A percentile compares a stretch with the other conserved stretches of the same genome.
Evolutionary conservation across 352 stramenopile species (phyloP).

Genomic region (Pythium vanterpoolii): DNA sequence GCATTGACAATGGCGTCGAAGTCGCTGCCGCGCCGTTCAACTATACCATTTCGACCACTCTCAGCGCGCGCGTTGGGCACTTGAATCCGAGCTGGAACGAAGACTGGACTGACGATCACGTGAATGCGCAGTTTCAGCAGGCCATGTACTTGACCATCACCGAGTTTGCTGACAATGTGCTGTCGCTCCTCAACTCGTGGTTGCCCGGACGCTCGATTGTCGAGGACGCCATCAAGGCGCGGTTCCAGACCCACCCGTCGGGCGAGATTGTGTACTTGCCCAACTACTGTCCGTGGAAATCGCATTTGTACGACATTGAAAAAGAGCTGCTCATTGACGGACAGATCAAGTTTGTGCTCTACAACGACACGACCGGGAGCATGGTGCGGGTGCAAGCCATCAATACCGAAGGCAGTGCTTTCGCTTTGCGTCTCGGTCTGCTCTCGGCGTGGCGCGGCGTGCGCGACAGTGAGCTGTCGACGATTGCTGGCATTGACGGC

Average conservation of each 20-base stretch:
- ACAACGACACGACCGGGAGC: slow-evolving; percentile 89
- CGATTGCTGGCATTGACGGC: slow-evolving; percentile 87
- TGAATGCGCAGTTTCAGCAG: slow-evolving; percentile 93
- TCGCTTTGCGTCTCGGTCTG: slow-evolving; percentile 92
- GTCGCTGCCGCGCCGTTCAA: slow-evolving; percentile 52
- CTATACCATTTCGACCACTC: slow-evolving; percentile 73
- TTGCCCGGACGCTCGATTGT: slow-evolving; percentile 93
- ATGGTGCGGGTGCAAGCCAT: slow-evolving; percentile 97
- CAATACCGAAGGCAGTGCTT: slow-evolving; percentile 90
- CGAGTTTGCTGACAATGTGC: slow-evolving; percentile 93
- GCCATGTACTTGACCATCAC: slow-evolving; percentile 93
- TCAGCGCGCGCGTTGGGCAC: slow-evolving; percentile 86
- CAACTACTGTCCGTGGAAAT: slow-evolving; percentile 94
- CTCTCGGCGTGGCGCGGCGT: slow-evolving; percentile 93
- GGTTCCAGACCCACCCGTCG: slow-evolving; percentile 88
- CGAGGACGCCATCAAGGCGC: slow-evolving; percentile 82
- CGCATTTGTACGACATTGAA: slow-evolving; percentile 96
- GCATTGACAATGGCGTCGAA: slow-evolving; percentile 98
- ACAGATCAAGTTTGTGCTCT: slow-evolving; percentile 97
- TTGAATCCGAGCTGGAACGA: slow-evolving; percentile 98
- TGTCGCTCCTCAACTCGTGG: slow-evolving; percentile 91
- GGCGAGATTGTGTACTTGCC: slow-evolving; percentile 93
- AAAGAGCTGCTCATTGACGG: slow-evolving; percentile 81
- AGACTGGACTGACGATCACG: slow-evolving; percentile 58
- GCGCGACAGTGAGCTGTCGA: slow-evolving; percentile 90